These are phyloP conservation scores for Penicillium expansum DNA, from an alignment of 2,329 filamentous ascomycete species.

Conservation along the genomic window DNA sequence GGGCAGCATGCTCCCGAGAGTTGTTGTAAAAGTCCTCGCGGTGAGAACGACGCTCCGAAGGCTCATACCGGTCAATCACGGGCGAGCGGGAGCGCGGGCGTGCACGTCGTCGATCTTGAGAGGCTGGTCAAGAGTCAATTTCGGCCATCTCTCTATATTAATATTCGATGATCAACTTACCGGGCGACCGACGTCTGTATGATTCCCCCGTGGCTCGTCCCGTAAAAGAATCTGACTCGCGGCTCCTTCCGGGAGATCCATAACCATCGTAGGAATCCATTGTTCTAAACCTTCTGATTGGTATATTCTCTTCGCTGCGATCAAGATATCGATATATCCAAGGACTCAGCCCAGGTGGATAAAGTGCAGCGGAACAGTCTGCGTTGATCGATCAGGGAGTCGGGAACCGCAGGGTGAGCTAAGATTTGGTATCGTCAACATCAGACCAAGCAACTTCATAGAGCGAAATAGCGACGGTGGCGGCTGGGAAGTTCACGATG, in stretches of 20 bases:
- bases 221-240: constrained; percentile 42
- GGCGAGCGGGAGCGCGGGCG: constrained; percentile 60
- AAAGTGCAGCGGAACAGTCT: neutral
- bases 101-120: constrained; percentile 45
- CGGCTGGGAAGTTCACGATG: constrained; percentile 23
- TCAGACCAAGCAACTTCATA: constrained; percentile 32
- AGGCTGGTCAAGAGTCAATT: constrained; percentile 20
- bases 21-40: constrained; percentile 59
- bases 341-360: neutral
- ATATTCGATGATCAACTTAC: constrained; percentile 31
- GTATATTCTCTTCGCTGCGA: constrained; percentile 1
- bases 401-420: constrained; percentile 28
- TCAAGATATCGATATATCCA: neutral
- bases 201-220: constrained; percentile 37
- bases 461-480: constrained; percentile 22
- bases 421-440: constrained; percentile 39
- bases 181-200: constrained; percentile 48
- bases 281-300: neutral
- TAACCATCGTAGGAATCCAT: constrained; percentile 51
- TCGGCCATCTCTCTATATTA: neutral
- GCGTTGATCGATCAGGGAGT: neutral
- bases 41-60: constrained; percentile 48
- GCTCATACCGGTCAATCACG: constrained; percentile 64
- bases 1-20: constrained; percentile 42
- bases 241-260: constrained; percentile 44